A percentile compares a stretch with the other conserved stretches of the same genome.
These are phyloP conservation scores for Cicer yamashitae DNA, from an alignment of 306 rosid genomes.

Conservation along the genomic window DNA sequence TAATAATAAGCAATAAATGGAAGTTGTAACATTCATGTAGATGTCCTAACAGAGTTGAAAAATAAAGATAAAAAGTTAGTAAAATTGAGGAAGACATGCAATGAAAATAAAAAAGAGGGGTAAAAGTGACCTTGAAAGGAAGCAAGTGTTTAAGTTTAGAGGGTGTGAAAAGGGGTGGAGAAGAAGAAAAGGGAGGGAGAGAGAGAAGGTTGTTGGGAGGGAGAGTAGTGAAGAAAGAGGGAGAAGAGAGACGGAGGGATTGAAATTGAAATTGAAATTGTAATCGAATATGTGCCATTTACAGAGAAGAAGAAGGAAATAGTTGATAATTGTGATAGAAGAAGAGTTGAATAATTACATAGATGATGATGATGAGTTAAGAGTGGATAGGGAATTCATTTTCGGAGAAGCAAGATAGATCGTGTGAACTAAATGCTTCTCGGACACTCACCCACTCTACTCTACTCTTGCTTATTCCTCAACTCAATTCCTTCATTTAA, in stretches of 20 bases:
- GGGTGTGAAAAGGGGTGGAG: constrained; percentile 51
- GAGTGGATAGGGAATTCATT: too few species aligned
- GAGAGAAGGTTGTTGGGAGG: constrained; percentile 47
- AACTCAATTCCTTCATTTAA: too few species aligned
- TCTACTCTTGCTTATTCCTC: too few species aligned
- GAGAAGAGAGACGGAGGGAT: constrained; percentile 55
- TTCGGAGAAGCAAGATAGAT: too few species aligned
- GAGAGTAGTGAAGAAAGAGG: constrained; percentile 55
- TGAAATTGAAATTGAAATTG: constrained; percentile 53
- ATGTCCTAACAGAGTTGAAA: constrained; percentile 15
- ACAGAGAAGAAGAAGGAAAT: background rate
- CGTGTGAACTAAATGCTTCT: too few species aligned
- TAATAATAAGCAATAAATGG: constrained; percentile 16
- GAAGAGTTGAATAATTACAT: background rate
- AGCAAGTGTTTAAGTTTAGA: constrained; percentile 49
- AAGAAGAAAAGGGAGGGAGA: constrained; percentile 56
- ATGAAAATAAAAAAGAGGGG: background rate
- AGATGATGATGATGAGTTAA: too few species aligned
- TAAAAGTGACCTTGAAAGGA: constrained; percentile 70
- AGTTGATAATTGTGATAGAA: constrained; percentile 5
- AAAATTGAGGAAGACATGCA: background rate
- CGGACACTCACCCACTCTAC: too few species aligned
- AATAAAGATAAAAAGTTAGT: constrained; percentile 29
- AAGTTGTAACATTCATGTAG: background rate
- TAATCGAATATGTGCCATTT: constrained; percentile 83